phyloP scores from a whole-genome alignment of 495 filamentous ascomycete species.

The Penicillium daleae region DNA sequence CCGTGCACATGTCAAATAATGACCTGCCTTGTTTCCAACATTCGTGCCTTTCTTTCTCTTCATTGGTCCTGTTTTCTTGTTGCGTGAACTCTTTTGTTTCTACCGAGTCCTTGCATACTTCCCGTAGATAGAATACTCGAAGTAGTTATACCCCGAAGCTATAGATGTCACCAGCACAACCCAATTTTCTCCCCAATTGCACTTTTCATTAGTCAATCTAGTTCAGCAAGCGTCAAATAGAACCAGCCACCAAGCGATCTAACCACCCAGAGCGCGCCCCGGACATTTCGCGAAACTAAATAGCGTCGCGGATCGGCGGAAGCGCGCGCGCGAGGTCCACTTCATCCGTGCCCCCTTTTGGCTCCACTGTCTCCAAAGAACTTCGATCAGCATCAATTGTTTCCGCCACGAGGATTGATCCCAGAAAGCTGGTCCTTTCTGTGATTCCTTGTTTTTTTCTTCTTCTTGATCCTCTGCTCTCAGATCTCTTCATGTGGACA shows the following conservation, averaged over 20 bases:
- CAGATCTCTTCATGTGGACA: not conserved
- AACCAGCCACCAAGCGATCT: not conserved
- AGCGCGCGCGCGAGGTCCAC: slow-evolving; percentile 15
- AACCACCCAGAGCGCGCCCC: slow-evolving; percentile 7
- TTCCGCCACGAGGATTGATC: not conserved
- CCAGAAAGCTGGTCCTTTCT: slow-evolving; percentile 7
- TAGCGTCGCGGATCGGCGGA: slow-evolving; percentile 24
- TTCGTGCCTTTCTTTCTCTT: not conserved
- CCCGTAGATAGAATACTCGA: not conserved
- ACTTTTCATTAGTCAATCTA: not conserved
- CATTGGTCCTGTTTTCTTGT: not conserved
- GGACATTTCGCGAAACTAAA: slow-evolving; percentile 17
- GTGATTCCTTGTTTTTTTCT: not conserved
- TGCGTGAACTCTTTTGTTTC: not conserved
- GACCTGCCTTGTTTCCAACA: not conserved
- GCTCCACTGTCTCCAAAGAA: slow-evolving; percentile 21
- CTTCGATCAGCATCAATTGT: slow-evolving; percentile 16
- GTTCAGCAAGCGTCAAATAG: not conserved
- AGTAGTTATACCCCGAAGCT: not conserved
- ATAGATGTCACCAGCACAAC: not conserved
- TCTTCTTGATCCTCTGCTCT: not conserved
- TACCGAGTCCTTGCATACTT: not conserved
- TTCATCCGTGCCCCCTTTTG: slow-evolving; percentile 25
- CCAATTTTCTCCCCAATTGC: not conserved
- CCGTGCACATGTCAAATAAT: not conserved